Evolutionary conservation across 495 filamentous ascomycete genomes (phyloP), one percentile per base, ranked within the genome.

Genomic region (Annulohypoxylon bovei): DNA sequence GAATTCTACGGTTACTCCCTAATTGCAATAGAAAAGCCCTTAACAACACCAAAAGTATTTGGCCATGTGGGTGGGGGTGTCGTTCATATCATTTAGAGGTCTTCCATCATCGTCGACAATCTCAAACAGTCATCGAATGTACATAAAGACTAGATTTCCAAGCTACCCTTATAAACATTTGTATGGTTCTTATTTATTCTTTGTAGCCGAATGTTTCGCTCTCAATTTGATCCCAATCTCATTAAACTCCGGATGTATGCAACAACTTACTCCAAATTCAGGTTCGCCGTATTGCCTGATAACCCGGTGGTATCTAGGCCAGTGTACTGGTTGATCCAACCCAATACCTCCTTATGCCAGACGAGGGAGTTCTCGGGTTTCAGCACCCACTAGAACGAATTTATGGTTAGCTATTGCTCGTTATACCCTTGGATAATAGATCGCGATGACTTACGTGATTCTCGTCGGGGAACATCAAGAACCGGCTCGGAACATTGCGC

Each of bases 311-410:
- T 73, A 9, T 78, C 78, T 3, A 90, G 62, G 1, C 91, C 93
- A 2, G 87, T 88, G 72, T 89, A 90, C 77, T 91, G 91, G 79
- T 97, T 97, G 65, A 97, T 95, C 89, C 90, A 98, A 52, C 89
- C 89, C 33, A 98, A 69, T 8, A 98, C 93, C 37, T 92, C 91
- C n/a, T 84, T 87, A 76, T 98, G 93, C 95, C 95, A 98, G 44
- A 95, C 82, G 22, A 98, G 80, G 7, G 88, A 90, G 76, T 98
- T 98, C 77, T 98, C 95, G 2, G 90, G 93, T 74, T 97, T 94
- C 44, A 97, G 73, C 20, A 98, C 94, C 92, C 92, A 98, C 80
- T 97, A 84, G 8, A 33, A 27, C 3, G 28, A n/a, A n/a, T 11
- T 20, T 40, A 18, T 32, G 7, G 59, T 77, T 58, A 76, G 68